Evolutionary conservation across 208 protist genomes (phyloP).

Genomic region (Trypanosoma conorhini): DNA sequence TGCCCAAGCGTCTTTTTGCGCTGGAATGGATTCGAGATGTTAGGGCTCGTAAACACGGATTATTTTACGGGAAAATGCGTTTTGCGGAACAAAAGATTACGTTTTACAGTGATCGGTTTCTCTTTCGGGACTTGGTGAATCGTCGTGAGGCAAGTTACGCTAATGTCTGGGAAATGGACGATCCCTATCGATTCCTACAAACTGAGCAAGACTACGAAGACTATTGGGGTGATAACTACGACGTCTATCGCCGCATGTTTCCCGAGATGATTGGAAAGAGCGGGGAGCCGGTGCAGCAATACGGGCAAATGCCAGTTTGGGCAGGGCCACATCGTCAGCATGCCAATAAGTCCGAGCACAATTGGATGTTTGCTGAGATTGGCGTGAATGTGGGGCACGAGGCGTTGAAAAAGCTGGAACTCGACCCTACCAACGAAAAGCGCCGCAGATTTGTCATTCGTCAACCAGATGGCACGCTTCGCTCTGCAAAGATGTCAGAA

Average conservation of each 20-base stretch:
- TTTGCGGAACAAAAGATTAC: conserved; percentile 94
- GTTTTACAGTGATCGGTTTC: conserved; percentile 94
- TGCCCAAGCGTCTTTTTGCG: conserved; percentile 93
- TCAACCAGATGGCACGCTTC: conserved; percentile 92
- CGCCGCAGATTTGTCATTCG: conserved; percentile 91
- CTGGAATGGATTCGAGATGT: conserved; percentile 94
- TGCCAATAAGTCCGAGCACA: conserved; percentile 92
- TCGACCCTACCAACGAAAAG: conserved; percentile 94
- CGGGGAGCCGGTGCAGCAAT: conserved; percentile 93
- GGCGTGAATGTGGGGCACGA: conserved; percentile 94
- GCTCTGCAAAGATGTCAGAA: conserved; percentile 95
- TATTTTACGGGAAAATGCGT: conserved; percentile 93
- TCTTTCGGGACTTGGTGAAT: conserved; percentile 93
- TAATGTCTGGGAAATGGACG: conserved; percentile 95
- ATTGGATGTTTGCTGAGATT: conserved; percentile 96
- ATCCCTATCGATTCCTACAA: conserved; percentile 94
- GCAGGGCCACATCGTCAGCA: conserved; percentile 90
- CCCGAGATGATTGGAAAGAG: conserved; percentile 93
- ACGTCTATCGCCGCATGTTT: conserved; percentile 93
- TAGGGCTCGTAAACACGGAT: conserved; percentile 84
- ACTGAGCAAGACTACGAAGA: conserved; percentile 94
- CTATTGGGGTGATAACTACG: conserved; percentile 96
- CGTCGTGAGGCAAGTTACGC: conserved; percentile 93
- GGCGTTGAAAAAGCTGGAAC: conserved; percentile 91
- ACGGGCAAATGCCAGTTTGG: conserved; percentile 93